Evolutionary conservation across 1,284 basidiomycete species (phyloP).

Genomic region (Sparassis latifolia): DNA sequence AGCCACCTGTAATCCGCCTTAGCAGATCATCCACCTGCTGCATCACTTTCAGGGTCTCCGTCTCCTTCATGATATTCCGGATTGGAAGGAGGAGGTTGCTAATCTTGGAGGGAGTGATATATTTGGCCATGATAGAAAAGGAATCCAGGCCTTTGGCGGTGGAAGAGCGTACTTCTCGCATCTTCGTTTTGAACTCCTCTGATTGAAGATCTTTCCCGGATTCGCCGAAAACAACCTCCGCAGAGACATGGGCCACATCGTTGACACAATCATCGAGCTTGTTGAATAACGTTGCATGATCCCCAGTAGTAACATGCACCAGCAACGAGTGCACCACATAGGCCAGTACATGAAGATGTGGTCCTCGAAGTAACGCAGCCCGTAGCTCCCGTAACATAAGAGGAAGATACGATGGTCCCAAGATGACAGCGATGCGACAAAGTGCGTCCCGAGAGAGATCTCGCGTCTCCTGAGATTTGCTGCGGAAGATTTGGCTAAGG

Average conservation of each 20-base stretch:
- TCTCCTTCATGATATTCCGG: conserved; percentile 82
- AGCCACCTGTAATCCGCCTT: conserved; percentile 75
- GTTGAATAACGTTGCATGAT: conserved; percentile 46
- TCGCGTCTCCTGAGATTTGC: conserved; percentile 90
- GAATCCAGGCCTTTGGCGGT: conserved; percentile 79
- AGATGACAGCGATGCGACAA: conserved; percentile 71
- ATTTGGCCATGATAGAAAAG: conserved; percentile 75
- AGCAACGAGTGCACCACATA: conserved; percentile 82
- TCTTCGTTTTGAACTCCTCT: conserved; percentile 93
- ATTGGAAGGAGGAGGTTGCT: conserved; percentile 77
- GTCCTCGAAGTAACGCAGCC: conserved; percentile 81
- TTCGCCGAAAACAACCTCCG: conserved; percentile 93
- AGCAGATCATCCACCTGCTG: conserved; percentile 86
- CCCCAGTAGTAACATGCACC: conserved; percentile 67
- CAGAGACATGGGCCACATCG: conserved; percentile 75
- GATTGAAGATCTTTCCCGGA: conserved; percentile 86
- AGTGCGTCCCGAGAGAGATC: conserved; percentile 85
- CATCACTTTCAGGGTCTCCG: conserved; percentile 79
- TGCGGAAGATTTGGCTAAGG: conserved; percentile 83
- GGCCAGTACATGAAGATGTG: conserved; percentile 91
- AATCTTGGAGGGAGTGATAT: conserved; percentile 72
- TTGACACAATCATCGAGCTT: conserved; percentile 75
- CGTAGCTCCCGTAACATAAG: conserved; percentile 78
- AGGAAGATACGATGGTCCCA: conserved; percentile 75
- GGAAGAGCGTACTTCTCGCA: conserved; percentile 83